Conservation (phyloP, 495 filamentous ascomycete species). For the Rhypophila decipiens region DNA sequence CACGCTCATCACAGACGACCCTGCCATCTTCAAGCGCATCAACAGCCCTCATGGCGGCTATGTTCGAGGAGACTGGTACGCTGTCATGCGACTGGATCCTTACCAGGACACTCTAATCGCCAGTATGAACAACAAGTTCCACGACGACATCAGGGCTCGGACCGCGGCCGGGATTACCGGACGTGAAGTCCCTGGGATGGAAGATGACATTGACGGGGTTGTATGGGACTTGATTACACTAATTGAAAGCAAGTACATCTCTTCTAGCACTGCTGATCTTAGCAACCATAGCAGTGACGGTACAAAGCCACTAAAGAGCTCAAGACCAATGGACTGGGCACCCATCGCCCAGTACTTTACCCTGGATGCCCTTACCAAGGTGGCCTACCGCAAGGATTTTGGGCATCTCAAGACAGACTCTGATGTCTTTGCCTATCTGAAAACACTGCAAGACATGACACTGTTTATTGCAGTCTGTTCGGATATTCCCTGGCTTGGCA, state of each 20-base stretch:
- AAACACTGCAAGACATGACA: slow-evolving; percentile 26
- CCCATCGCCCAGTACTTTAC: slow-evolving; percentile 43
- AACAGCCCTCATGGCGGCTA: slow-evolving; percentile 25
- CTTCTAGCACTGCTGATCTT: neutral
- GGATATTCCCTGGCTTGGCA: slow-evolving; percentile 24
- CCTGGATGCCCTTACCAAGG: slow-evolving; percentile 41
- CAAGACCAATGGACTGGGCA: slow-evolving; percentile 34
- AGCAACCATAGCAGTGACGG: too few relatives aligned
- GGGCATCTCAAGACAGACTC: slow-evolving; percentile 36
- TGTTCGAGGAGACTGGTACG: slow-evolving; percentile 26
- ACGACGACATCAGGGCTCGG: slow-evolving; percentile 33
- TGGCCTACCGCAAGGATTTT: slow-evolving; percentile 49
- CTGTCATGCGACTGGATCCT: slow-evolving; percentile 22
- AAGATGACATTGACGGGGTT: slow-evolving; percentile 38
- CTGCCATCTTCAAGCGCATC: slow-evolving; percentile 28
- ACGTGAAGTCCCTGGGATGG: slow-evolving; percentile 39
- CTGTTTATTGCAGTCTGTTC: slow-evolving; percentile 18
- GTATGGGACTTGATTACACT: slow-evolving; percentile 30
- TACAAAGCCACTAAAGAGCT: too few relatives aligned
- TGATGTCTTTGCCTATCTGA: slow-evolving; percentile 45
- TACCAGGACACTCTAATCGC: slow-evolving; percentile 35
- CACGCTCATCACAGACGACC: slow-evolving; percentile 40
- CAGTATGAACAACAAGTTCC: slow-evolving; percentile 27
- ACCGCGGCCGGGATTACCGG: slow-evolving; percentile 40
- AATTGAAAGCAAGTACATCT: slow-evolving; percentile 27